phyloP scores from a whole-genome alignment of 116 monocot genomes.

The Posidonia oceanica region DNA sequence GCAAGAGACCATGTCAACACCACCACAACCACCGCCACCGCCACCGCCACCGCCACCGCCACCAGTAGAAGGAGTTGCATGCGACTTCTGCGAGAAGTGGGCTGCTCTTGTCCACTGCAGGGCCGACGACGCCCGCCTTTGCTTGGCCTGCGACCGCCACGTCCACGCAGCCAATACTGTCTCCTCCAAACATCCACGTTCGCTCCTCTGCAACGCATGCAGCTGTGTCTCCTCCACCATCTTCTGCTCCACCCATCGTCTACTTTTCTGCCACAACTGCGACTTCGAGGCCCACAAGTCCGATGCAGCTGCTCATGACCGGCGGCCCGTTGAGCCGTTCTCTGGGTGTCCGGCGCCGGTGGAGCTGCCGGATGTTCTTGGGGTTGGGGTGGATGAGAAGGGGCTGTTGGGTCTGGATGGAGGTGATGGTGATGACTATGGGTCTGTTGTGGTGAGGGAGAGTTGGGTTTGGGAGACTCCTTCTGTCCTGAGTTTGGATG shows the following conservation, averaged over 20 bases:
- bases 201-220: conserved; percentile 67
- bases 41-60: not conserved
- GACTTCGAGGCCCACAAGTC: conserved; percentile 42
- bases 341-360: conserved; percentile 44
- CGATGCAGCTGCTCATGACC: conserved; percentile 14
- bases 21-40: not conserved
- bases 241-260: conserved; percentile 28
- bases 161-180: conserved; percentile 86
- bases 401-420: not conserved
- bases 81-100: conserved; percentile 8
- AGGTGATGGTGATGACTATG: not conserved
- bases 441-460: conserved; percentile 13
- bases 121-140: conserved; percentile 10
- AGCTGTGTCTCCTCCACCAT: conserved; percentile 31
- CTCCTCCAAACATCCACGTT: conserved; percentile 51
- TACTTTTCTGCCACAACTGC: conserved; percentile 63
- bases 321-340: conserved; percentile 56
- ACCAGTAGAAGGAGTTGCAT: not conserved
- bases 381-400: conserved; percentile 18
- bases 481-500: conserved; percentile 41
- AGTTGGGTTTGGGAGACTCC: conserved; percentile 29
- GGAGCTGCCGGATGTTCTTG: conserved; percentile 21
- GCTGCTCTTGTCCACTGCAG: conserved; percentile 6
- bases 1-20: too few species aligned
- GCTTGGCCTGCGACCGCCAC: conserved; percentile 46